Percentiles rank a stretch among this genome's conserved stretches.
Evolutionary conservation across 768 basidiomycete genomes (phyloP).

Genomic region (Boletus rubescentipes): DNA sequence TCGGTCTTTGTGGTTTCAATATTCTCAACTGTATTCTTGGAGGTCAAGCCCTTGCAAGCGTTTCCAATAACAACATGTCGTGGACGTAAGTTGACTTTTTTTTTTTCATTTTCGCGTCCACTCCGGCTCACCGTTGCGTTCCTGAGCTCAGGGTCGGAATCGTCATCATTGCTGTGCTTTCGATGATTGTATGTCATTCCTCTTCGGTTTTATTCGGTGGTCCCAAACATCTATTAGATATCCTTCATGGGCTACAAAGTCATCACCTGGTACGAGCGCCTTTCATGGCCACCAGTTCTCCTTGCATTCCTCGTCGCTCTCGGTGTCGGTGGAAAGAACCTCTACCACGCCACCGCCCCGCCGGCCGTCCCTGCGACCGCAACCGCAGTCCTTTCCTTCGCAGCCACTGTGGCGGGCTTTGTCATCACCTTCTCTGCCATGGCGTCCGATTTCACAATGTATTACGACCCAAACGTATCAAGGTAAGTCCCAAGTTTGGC

Average conservation of each 20-base stretch:
- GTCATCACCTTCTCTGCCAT: slow-evolving; percentile 61
- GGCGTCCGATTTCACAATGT: slow-evolving; percentile 74
- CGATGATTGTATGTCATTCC: slow-evolving; percentile 50
- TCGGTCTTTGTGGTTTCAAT: slow-evolving; percentile 62
- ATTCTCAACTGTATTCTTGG: slow-evolving; percentile 68
- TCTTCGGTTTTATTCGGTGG: neutral
- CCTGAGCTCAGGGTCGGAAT: slow-evolving; percentile 64
- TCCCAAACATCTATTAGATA: slow-evolving; percentile 35
- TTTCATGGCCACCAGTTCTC: slow-evolving; percentile 78
- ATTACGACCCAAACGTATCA: slow-evolving; percentile 57
- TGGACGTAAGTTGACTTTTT: slow-evolving; percentile 42
- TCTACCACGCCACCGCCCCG: slow-evolving; percentile 47
- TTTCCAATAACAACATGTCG: slow-evolving; percentile 48
- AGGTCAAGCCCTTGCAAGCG: slow-evolving; percentile 62
- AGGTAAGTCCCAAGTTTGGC: slow-evolving; percentile 39
- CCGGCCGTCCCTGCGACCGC: slow-evolving; percentile 55
- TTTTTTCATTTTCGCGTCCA: slow-evolving; percentile 2
- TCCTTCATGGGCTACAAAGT: slow-evolving; percentile 68
- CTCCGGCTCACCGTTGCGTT: slow-evolving; percentile 6
- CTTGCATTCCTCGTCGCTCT: slow-evolving; percentile 69
- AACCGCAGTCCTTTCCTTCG: slow-evolving; percentile 58
- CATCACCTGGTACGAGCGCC: slow-evolving; percentile 68
- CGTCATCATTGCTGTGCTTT: slow-evolving; percentile 68
- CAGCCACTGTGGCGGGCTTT: slow-evolving; percentile 70
- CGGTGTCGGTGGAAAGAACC: slow-evolving; percentile 72